Percentiles rank a stretch among this genome's conserved stretches.
These are phyloP conservation scores for Curvularia lunata DNA, from an alignment of 2,329 filamentous ascomycete species.

Conservation along the genomic window DNA sequence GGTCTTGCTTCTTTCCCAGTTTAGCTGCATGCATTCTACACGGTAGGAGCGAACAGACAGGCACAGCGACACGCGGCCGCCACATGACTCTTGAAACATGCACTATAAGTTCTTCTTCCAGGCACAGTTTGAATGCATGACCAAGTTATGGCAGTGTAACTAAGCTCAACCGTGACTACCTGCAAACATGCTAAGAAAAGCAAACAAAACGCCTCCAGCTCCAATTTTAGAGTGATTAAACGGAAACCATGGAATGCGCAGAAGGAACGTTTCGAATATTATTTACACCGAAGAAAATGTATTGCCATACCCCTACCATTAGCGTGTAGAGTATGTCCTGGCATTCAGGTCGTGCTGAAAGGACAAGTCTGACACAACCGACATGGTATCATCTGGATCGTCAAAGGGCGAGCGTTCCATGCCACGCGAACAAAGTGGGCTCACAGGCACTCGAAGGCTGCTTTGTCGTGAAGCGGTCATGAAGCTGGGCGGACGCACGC, in stretches of 20 bases:
- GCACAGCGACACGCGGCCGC: not conserved
- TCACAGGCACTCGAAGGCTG: conserved; percentile 33
- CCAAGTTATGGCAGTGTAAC: not conserved
- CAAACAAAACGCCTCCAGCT: not conserved
- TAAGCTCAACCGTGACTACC: not conserved
- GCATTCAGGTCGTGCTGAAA: conserved; percentile 30
- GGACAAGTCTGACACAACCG: conserved; percentile 42
- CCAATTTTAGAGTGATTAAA: not conserved
- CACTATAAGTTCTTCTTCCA: not conserved
- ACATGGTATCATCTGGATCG: conserved; percentile 42
- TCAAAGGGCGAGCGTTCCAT: conserved; percentile 44
- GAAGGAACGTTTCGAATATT: not conserved
- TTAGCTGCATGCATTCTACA: not conserved
- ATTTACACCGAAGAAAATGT: conserved; percentile 16
- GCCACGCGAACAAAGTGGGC: conserved; percentile 26
- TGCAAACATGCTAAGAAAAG: not conserved
- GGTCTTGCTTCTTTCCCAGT: not conserved
- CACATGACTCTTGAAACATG: not conserved
- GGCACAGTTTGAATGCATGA: not conserved
- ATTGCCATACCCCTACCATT: not conserved
- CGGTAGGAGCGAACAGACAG: not conserved
- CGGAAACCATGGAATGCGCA: conserved; percentile 14
- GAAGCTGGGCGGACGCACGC: conserved; percentile 37
- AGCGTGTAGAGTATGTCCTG: not conserved
- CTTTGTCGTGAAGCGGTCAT: conserved; percentile 41